A percentile compares a stretch with the other conserved stretches of the same genome.
Evolutionary conservation across 768 basidiomycete genomes (phyloP).

Genomic region (Atractiella rhizophila): DNA sequence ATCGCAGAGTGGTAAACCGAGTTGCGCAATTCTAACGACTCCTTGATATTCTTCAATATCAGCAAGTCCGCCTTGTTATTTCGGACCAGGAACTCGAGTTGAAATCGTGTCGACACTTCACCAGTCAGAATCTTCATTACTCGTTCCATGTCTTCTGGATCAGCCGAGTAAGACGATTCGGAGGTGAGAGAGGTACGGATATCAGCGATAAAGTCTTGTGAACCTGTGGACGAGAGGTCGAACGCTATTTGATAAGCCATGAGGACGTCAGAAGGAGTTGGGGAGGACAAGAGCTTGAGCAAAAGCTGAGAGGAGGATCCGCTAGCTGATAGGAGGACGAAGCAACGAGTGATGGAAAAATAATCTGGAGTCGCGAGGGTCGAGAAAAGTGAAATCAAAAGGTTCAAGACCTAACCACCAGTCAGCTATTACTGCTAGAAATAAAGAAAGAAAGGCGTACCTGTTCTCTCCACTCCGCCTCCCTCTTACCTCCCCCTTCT

Average conservation of each 20-base stretch:
- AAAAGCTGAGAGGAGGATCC: slow-evolving; percentile 50
- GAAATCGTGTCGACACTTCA: slow-evolving; percentile 70
- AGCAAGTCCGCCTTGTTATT: slow-evolving; percentile 80
- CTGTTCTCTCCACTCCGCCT: slow-evolving; percentile 20
- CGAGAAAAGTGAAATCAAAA: slow-evolving; percentile 57
- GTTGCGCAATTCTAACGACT: slow-evolving; percentile 69
- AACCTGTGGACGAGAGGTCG: slow-evolving; percentile 77
- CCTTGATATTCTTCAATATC: slow-evolving; percentile 81
- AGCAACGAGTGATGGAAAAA: slow-evolving; percentile 59
- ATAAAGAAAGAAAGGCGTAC: slow-evolving; percentile 33
- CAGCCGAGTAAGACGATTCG: slow-evolving; percentile 33
- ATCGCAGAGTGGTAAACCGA: slow-evolving; percentile 95
- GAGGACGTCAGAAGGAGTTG: slow-evolving; percentile 23
- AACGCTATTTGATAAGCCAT: slow-evolving; percentile 88
- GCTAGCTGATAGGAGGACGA: slow-evolving; percentile 66
- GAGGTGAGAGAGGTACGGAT: slow-evolving; percentile 17
- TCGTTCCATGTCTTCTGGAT: not conserved
- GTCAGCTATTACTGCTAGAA: slow-evolving; percentile 17
- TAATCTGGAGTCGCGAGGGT: slow-evolving; percentile 38
- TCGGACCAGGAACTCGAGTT: slow-evolving; percentile 80
- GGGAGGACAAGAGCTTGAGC: slow-evolving; percentile 34
- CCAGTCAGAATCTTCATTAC: slow-evolving; percentile 43
- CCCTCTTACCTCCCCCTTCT: too few relatives aligned
- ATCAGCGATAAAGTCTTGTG: slow-evolving; percentile 45
- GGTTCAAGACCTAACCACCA: slow-evolving; percentile 18